Evolutionary conservation across 768 basidiomycete species (phyloP).

Genomic region (Exidia glandulosa): DNA sequence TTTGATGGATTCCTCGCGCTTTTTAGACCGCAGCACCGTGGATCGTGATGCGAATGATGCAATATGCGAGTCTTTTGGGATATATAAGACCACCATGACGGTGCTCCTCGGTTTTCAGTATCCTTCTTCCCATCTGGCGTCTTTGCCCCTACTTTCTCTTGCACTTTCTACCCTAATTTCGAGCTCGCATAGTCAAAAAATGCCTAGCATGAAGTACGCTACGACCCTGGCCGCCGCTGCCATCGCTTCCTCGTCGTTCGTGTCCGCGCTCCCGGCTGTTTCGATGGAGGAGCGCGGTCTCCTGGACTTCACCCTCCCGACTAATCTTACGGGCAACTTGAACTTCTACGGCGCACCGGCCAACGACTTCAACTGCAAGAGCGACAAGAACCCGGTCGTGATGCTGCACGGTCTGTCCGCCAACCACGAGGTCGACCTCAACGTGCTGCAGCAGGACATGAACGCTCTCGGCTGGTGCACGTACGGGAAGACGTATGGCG

Average conservation of each 20-base stretch:
- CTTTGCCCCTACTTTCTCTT: conserved; percentile 18
- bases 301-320: neutral
- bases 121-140: conserved; percentile 13
- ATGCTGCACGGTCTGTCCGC: neutral
- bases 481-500: neutral
- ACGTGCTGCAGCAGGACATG: neutral
- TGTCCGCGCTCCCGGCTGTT: neutral
- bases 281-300: neutral
- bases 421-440: neutral
- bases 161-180: conserved; percentile 20
- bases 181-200: conserved; percentile 2
- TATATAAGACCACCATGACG: too few species aligned
- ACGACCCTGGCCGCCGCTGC: neutral
- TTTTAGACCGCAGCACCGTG: too few species aligned
- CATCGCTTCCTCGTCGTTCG: neutral
- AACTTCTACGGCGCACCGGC: neutral
- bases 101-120: too few species aligned
- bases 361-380: neutral
- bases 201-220: neutral
- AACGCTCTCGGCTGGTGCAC: neutral
- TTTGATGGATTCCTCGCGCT: too few species aligned
- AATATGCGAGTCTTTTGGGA: too few species aligned
- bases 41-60: too few species aligned
- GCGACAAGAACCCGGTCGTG: neutral
- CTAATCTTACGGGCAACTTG: neutral